Evolutionary conservation across 1,284 basidiomycete genomes (phyloP), one percentile per base, ranked within the genome.

Genomic region (Ustilago esculenta): DNA sequence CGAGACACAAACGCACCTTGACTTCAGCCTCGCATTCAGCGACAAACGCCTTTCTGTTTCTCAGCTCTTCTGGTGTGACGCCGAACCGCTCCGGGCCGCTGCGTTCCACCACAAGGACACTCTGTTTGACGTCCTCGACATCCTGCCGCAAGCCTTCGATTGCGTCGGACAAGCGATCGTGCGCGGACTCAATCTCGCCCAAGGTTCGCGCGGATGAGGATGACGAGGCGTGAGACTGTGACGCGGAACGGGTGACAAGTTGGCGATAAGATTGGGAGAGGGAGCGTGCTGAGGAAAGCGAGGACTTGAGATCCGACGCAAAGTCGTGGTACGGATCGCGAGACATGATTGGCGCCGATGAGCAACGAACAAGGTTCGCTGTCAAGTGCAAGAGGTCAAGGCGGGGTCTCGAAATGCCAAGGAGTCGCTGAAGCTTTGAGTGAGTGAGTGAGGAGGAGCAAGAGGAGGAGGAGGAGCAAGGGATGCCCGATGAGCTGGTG

Each of bases 261-360:
- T 66, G 50, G 20, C 40, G 55, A 47, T 73, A 77, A 12, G 56
- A 46, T 41, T 64, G 55, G n/a, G 52, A 64, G 20, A 74, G 63
- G 4, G 53, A 52, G 5, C 59, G 66, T 10, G 75, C 66, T 5
- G 71, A 61, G 5, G 54, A 46, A 17, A 81, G 66, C 12, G 73
- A 72, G 33, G 46, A 33, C 37, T 65, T 58, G n/a, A 81, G 72
- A 39, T 80, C 77, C 12, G 67, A 58, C 4, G 74, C 78, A 45
- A 77, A 80, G 30, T 70, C 77, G 53, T 79, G 77, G 36, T 79
- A 81, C 15, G 79, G 78, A 59, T 81, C 79, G 27, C 66, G 44
- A 2, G 77, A 67, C 78, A 81, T 81, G 6, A 12, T n/a, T n/a
- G n/a, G n/a, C n/a, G n/a, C n/a, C n/a, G n/a, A n/a, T n/a, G n/a